These are phyloP conservation scores for Diplodia intermedia DNA, from an alignment of 2,329 filamentous ascomycete species.

Conservation along the genomic window DNA sequence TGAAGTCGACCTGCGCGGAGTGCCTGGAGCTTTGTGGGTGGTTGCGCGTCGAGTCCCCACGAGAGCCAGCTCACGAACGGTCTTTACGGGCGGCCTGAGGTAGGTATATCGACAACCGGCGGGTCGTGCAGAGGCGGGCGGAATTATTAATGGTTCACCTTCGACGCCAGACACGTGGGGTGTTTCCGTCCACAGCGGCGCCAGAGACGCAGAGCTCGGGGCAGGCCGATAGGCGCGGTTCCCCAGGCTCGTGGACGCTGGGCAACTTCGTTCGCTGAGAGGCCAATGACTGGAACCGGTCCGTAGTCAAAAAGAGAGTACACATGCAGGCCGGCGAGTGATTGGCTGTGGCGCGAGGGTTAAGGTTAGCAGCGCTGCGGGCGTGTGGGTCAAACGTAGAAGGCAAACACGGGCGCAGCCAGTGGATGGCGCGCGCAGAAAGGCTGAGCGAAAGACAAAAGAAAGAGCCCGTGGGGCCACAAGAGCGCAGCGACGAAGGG, in stretches of 20 bases:
- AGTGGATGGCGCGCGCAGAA: constrained; percentile 18
- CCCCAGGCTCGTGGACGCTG: constrained; percentile 2
- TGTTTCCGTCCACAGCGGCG: constrained; percentile 36
- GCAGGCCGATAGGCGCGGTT: constrained; percentile 22
- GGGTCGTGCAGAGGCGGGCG: constrained; percentile 18
- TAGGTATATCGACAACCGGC: constrained; percentile 6
- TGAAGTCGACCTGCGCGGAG: neutral
- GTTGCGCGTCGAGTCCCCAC: constrained; percentile 29
- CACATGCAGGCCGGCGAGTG: constrained; percentile 6
- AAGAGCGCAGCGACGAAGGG: constrained; percentile 15
- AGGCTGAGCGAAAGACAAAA: constrained; percentile 24
- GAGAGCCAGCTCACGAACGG: constrained; percentile 10
- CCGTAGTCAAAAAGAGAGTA: constrained; percentile 16
- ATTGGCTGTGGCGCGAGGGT: constrained; percentile 19
- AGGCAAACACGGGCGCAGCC: constrained; percentile 26
- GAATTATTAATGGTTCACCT: constrained; percentile 26
- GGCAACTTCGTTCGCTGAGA: constrained; percentile 3
- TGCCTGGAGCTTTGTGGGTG: constrained; percentile 12
- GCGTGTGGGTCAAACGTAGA: constrained; percentile 17
- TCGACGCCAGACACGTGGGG: constrained; percentile 37
- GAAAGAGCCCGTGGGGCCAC: constrained; percentile 2
- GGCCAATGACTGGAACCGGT: constrained; percentile 28
- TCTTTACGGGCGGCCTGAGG: constrained; percentile 15
- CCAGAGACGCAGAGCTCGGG: constrained; percentile 37
- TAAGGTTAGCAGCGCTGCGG: constrained; percentile 8